These are phyloP conservation scores for Alternaria brassicae DNA, from an alignment of 2,329 filamentous ascomycete genomes.

Conservation along the genomic window DNA sequence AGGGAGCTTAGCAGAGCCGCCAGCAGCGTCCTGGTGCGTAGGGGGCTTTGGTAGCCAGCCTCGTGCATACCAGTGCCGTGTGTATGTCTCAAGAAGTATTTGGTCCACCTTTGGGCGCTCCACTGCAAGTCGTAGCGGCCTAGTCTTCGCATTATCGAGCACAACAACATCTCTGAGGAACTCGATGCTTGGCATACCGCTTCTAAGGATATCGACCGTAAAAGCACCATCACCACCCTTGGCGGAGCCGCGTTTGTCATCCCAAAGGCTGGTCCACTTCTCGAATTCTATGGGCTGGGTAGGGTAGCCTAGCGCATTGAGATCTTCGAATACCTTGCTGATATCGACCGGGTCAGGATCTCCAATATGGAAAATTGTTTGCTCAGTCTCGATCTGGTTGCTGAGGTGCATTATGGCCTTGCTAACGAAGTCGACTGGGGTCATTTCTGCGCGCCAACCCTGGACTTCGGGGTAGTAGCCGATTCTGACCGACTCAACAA, in stretches of 20 bases:
- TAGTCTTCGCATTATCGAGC: slow-evolving; percentile 73
- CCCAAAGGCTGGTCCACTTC: slow-evolving; percentile 78
- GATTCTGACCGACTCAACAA: slow-evolving; percentile 78
- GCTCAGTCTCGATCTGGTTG: slow-evolving; percentile 67
- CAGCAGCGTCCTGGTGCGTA: slow-evolving; percentile 56
- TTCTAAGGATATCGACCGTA: slow-evolving; percentile 79
- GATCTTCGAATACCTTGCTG: slow-evolving; percentile 67
- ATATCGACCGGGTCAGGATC: slow-evolving; percentile 75
- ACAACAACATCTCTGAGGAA: slow-evolving; percentile 75
- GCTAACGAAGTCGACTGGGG: slow-evolving; percentile 81
- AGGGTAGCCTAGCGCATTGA: slow-evolving; percentile 72
- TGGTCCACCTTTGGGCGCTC: slow-evolving; percentile 73
- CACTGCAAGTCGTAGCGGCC: slow-evolving; percentile 64
- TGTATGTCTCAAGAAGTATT: slow-evolving; percentile 76
- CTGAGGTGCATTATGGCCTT: slow-evolving; percentile 74
- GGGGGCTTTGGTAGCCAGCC: slow-evolving; percentile 76
- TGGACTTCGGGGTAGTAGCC: slow-evolving; percentile 74
- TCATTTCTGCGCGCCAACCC: slow-evolving; percentile 83
- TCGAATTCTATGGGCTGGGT: slow-evolving; percentile 72
- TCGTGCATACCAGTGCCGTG: slow-evolving; percentile 79
- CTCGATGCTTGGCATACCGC: slow-evolving; percentile 79
- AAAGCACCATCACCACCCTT: slow-evolving; percentile 75
- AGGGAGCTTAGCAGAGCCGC: slow-evolving; percentile 54
- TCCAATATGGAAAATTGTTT: slow-evolving; percentile 75
- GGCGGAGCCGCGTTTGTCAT: slow-evolving; percentile 68